Base-by-base conservation (phyloP, 306 rosid species). In the Argentina anserina region DNA sequence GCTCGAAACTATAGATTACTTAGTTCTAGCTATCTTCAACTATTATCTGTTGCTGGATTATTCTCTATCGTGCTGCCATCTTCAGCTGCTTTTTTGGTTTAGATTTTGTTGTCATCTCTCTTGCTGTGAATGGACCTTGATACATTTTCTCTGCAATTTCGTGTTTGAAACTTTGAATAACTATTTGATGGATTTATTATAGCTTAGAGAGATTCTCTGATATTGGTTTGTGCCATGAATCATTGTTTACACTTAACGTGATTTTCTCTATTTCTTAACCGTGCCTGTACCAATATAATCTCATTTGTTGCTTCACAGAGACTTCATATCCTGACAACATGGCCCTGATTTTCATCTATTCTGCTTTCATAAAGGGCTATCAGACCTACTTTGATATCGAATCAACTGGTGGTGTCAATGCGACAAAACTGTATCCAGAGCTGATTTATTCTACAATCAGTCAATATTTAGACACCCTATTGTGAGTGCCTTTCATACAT, bases 281-380 rank as follows among this genome's bases (percentile, higher is more conserved):
- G 23, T 31, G 34, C 21, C 64, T 61, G 46, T 62, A 28, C 74
- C 28, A 37, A 65, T 41, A 21, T 18, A 71, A 20, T 43, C 33
- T 37, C 45, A 6, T 29, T 75, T 26, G 26, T 41, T 81, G 78
- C 77, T 45, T 73, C 74, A 83, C 92, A 92, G 97, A 69, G 49
- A 82, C 88, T 37, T 79, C 95, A 29, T 90, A 81, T 82, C 98
- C 98, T 29, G 69, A 69, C 55, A 90, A 90, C 83, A 63, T 76
- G 63, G 79, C 79, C 69, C 42, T 81, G 79, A 70, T 88, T 10
- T 90, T 90, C 75, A 83, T 84, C 76, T 92, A 90, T 79, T 92
- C 96, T 78, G 88, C 86, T 84, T 92, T 90, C 81, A 40, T 92
- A 34, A 89, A 87, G 69, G 95, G 96, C n/a, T 95, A 92, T 84